Conservation (phyloP, 2,329 filamentous ascomycete genomes). For the Paraconiothyrium brasiliense region DNA sequence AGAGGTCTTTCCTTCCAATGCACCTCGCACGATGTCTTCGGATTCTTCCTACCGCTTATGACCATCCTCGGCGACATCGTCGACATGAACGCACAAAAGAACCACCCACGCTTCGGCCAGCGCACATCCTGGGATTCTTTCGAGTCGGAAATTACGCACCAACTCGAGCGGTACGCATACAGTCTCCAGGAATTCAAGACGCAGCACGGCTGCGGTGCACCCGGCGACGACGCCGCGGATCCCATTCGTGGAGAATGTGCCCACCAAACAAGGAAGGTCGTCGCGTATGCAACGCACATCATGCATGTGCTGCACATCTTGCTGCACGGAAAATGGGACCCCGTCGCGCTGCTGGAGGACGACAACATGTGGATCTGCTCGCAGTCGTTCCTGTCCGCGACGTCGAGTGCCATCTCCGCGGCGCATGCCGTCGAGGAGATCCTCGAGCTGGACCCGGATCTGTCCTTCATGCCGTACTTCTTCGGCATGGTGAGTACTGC, state of each 20-base stretch:
- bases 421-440: conserved; percentile 88
- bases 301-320: conserved; percentile 95
- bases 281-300: conserved; percentile 89
- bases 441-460: conserved; percentile 86
- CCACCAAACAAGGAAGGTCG: conserved; percentile 85
- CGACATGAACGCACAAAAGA: conserved; percentile 86
- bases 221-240: conserved; percentile 46
- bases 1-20: conserved; percentile 80
- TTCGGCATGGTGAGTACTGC: conserved; percentile 76
- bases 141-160: conserved; percentile 78
- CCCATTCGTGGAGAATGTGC: conserved; percentile 71
- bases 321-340: conserved; percentile 91
- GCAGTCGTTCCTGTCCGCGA: conserved; percentile 84
- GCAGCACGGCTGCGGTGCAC: conserved; percentile 52
- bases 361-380: conserved; percentile 94
- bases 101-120: conserved; percentile 85
- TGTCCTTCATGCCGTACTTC: conserved; percentile 97
- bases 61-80: conserved; percentile 92
- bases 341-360: conserved; percentile 87
- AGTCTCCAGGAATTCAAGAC: conserved; percentile 75
- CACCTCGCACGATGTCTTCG: conserved; percentile 87
- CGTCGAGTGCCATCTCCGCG: conserved; percentile 86
- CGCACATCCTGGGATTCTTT: conserved; percentile 80
- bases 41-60: conserved; percentile 92
- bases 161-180: conserved; percentile 82